Evolutionary conservation across 2,329 filamentous ascomycete genomes (phyloP), one percentile per base, ranked within the genome.

Genomic region (Colletotrichum karsti): DNA sequence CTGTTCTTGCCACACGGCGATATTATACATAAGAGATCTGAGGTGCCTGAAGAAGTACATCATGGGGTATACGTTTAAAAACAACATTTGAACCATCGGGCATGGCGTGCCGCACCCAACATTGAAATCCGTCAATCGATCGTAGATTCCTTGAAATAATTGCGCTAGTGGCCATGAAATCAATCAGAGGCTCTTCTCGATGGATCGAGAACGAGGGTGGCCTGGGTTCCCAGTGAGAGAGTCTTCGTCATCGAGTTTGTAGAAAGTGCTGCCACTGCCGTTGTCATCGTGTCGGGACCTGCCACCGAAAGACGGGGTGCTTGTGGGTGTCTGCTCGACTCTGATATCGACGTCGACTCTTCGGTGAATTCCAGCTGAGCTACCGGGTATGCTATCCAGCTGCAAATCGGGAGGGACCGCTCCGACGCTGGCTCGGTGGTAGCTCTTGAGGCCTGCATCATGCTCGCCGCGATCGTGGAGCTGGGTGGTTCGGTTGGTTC

Each of bases 201-300:
- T 18, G 8, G 37, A 8, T 4, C 39, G 59, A 28, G 37, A 12
- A 0, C 39, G 59, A 26, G 55, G 64, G 5, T 53, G 59, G 2
- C 60, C 64, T 3, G 44, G 35, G 12, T 70, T 44, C 18, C 54
- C 39, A 0, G 59, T 70, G 30, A 69, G 28, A 37, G 59, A 55
- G n/a, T 63, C 64, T 5, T 68, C 54, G 20, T 69, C 68, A n/a
- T 69, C 68, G 7, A 56, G 15, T 22, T 46, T 61, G 37, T 61
- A 69, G 4, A 50, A 51, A 5, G 58, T 50, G n/a, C 24, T 60
- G 3, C 22, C 46, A 37, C 64, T 60, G 10, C 22, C 39, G 4
- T 15, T 20, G 18, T 63, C 59, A 2, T 60, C 53, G n/a, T 58
- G 41, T 5, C 44, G 37, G n/a, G 55, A 58, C 1, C 33, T 39